Evolutionary conservation across 2,329 filamentous ascomycete species (phyloP).

Genomic region (Epichloe sp.): DNA sequence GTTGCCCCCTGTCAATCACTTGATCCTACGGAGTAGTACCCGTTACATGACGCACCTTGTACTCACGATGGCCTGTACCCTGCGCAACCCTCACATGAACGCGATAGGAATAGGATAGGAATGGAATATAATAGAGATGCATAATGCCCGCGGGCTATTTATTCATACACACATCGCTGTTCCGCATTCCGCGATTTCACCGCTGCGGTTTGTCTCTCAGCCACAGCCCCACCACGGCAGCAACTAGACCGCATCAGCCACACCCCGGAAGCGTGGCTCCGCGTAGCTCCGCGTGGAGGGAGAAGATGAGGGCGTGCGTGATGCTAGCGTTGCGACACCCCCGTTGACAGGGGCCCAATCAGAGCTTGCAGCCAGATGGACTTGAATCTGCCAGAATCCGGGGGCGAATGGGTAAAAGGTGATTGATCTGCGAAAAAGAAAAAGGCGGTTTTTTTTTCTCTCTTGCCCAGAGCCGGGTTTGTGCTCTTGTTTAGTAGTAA

Average conservation of each 20-base stretch:
- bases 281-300: neutral
- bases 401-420: neutral
- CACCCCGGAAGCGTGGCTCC: neutral
- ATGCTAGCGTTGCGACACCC: neutral
- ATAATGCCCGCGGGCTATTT: too few species aligned
- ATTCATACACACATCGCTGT: too few species aligned
- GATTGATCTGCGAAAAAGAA: neutral
- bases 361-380: neutral
- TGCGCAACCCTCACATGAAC: too few species aligned
- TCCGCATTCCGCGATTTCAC: neutral
- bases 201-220: neutral
- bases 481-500: too few species aligned
- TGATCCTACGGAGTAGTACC: neutral
- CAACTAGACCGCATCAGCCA: neutral
- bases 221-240: neutral
- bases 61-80: too few species aligned
- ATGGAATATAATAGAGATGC: too few species aligned
- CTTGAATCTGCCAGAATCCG: neutral
- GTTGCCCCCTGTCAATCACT: neutral
- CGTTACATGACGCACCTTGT: neutral
- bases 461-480: too few species aligned
- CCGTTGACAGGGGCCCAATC: neutral
- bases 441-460: too few species aligned
- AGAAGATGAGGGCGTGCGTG: neutral
- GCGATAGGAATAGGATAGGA: too few species aligned